A percentile compares a stretch with the other conserved stretches of the same genome.
phyloP scores from a whole-genome alignment of 495 filamentous ascomycete genomes.

The Aspergillus diversus region DNA sequence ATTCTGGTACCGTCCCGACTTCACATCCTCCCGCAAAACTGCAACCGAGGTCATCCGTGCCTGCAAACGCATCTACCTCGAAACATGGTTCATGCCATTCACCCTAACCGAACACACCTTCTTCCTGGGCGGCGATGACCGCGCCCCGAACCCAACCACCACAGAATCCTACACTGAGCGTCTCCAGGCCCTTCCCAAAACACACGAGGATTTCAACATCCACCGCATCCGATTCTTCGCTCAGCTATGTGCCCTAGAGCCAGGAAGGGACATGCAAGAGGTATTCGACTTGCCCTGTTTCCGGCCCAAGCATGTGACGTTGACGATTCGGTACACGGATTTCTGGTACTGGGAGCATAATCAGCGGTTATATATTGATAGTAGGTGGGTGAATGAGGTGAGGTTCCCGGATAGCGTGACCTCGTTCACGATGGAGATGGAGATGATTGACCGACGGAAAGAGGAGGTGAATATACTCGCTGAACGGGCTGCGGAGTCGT shows the following conservation, averaged over 20 bases:
- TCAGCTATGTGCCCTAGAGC: constrained; percentile 30
- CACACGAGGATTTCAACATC: constrained; percentile 17
- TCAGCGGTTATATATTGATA: constrained; percentile 24
- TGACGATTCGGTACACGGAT: constrained; percentile 38
- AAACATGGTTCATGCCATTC: constrained; percentile 37
- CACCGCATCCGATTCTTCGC: constrained; percentile 28
- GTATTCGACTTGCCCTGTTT: constrained; percentile 26
- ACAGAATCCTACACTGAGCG: constrained; percentile 15
- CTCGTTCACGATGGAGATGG: constrained; percentile 33
- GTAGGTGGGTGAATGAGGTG: constrained; percentile 26
- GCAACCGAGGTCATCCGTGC: constrained; percentile 28
- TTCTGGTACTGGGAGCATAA: constrained; percentile 36
- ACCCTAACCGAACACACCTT: constrained; percentile 31
- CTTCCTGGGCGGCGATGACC: constrained; percentile 21
- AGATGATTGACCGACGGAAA: constrained; percentile 30
- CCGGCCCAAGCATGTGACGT: constrained; percentile 24
- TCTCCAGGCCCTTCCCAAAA: constrained; percentile 16
- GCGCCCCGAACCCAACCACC: constrained; percentile 19
- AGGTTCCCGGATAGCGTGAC: constrained; percentile 30
- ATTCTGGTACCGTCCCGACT: constrained; percentile 31
- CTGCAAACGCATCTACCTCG: constrained; percentile 30
- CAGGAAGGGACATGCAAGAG: constrained; percentile 15
- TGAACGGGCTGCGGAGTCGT: constrained; percentile 23
- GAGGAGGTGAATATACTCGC: constrained; percentile 32
- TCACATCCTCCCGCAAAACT: constrained; percentile 24